Percentiles rank a stretch among this genome's conserved stretches.
Evolutionary conservation across 768 basidiomycete genomes (phyloP).

Genomic region (Thelephora ganbajun): DNA sequence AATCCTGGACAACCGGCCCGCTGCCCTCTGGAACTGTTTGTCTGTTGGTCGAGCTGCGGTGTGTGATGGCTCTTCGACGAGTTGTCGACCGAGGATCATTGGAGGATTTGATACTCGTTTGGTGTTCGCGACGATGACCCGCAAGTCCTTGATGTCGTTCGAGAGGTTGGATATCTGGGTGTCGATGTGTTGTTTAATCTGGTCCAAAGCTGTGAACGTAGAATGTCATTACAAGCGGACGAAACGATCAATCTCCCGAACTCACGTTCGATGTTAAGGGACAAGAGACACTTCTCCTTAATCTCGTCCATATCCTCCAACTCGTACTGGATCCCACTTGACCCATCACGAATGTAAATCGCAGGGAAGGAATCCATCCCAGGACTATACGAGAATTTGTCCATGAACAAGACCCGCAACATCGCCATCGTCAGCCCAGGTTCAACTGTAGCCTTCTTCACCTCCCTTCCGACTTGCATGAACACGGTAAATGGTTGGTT

Average conservation of each 20-base stretch:
- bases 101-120: conserved; percentile 38
- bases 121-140: conserved; percentile 40
- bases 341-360: conserved; percentile 88
- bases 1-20: conserved; percentile 46
- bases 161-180: conserved; percentile 73
- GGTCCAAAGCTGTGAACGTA: conserved; percentile 65
- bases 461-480: conserved; percentile 80
- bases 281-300: conserved; percentile 75
- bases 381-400: conserved; percentile 88
- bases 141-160: conserved; percentile 85
- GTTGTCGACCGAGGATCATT: conserved; percentile 33
- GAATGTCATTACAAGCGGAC: background rate
- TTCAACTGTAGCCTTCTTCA: conserved; percentile 74
- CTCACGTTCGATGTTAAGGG: conserved; percentile 94
- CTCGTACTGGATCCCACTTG: conserved; percentile 89
- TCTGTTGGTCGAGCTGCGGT: conserved; percentile 56
- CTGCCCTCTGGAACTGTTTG: conserved; percentile 57
- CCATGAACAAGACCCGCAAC: conserved; percentile 80
- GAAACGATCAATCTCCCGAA: conserved; percentile 11
- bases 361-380: conserved; percentile 89
- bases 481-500: conserved; percentile 50
- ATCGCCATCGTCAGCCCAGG: conserved; percentile 56
- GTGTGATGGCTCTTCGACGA: conserved; percentile 31
- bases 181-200: conserved; percentile 98
- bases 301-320: conserved; percentile 91